Base-by-base conservation (phyloP, 176 grass and related monocot genomes). In the Carex parvula region DNA sequence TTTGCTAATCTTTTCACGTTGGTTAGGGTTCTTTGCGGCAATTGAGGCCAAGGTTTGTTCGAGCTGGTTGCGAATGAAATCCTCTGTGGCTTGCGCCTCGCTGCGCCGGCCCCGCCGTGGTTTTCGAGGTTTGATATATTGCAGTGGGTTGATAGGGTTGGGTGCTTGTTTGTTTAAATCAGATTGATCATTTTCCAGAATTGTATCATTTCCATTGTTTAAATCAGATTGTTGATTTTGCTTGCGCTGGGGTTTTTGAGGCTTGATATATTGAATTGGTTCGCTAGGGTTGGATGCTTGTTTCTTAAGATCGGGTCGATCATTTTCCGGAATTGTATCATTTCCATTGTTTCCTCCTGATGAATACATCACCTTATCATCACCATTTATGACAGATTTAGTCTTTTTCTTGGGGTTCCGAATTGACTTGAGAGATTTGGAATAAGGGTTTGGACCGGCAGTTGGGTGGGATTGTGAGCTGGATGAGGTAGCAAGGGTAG, bases 1-100 rank as follows among this genome's bases (percentile, higher is more conserved):
- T 30, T 85, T 76, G 70, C 82, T 78, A 42, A 90, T 92, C n/a
- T 91, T 81, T 26, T 92, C 84, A 3, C 89, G 84, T 10, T 92
- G 72, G 37, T 81, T 93, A 1, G 89, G 81, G 89, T 86, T 76
- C 70, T 91, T 80, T 81, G 88, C 86, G 81, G 78, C 80, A 69
- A 99, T 92, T 55, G 91, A 86, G 77, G 93, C 84, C 86, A 99
- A 92, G 16, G 91, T 92, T 83, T 88, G 63, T 86, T 95, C 88
- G 1, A 99, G 85, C 76, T 91, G 93, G 74, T 81, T 82, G 46
- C 88, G 84, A 33, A 99, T 91, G 70, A 90, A 91, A 79, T 99
- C 88, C 89, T 99, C 90, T 86, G 92, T 91, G 2, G 91, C 88
- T 67, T 61, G 84, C 14, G 83, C 77, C 80, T 95, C 91, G 70